phyloP scores from a whole-genome alignment of 169 alveolate species.

The Ichthyophthirius multifiliis region DNA sequence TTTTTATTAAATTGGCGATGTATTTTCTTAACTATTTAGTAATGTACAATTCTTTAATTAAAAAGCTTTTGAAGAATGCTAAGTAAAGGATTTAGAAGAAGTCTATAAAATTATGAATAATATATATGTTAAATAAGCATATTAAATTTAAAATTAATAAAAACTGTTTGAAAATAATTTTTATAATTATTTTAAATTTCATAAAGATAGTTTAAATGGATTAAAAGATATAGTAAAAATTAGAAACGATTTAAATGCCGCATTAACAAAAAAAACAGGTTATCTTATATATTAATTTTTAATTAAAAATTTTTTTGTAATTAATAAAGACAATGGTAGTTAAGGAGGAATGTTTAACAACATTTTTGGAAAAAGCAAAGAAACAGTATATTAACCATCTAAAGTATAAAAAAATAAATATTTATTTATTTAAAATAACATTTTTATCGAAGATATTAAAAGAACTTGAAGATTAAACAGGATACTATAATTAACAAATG shows the following conservation, averaged over 20 bases:
- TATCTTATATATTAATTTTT: no score
- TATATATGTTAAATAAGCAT: not conserved
- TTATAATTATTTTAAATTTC: not conserved
- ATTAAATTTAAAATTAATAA: not conserved
- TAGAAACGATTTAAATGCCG: not conserved
- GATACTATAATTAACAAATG: not conserved
- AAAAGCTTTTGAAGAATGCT: no score
- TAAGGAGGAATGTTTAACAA: no score
- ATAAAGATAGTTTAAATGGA: not conserved
- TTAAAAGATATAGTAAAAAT: not conserved
- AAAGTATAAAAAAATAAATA: not conserved
- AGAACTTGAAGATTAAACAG: not conserved
- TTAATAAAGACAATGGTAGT: no score
- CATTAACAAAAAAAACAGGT: not conserved
- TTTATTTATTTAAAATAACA: no score
- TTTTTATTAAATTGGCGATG: not conserved
- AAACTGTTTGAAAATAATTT: not conserved
- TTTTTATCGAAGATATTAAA: not conserved
- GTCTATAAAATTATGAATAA: not conserved
- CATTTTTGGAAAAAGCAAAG: not conserved
- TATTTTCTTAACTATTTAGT: not conserved
- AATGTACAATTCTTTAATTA: not conserved
- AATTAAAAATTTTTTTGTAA: no score
- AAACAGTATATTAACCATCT: not conserved
- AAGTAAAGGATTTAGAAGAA: constrained; percentile 1